Base-by-base conservation (phyloP, 2,329 filamentous ascomycete genomes). In the Paraphoma sp. region DNA sequence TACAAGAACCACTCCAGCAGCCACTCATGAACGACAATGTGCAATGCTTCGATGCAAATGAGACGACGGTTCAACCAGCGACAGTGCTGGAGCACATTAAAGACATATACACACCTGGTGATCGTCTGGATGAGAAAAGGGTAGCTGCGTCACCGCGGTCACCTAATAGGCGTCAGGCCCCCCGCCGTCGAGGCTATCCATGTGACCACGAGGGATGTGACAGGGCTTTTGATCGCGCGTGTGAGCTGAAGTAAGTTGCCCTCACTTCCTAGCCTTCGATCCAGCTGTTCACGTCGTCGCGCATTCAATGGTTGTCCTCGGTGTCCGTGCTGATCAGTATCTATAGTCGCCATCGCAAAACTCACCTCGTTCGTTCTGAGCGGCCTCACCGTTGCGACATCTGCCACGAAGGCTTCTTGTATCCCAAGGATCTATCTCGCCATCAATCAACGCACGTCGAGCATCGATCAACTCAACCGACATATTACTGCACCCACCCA, bases 241-340 rank as follows among this genome's bases (percentile, higher is more conserved):
- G 73, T 47, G 73, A 76, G 45, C 55, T 74, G 9, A 74, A 71
- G 74, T 76, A 67, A 71, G 70, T 69, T 16, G 5, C 23, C 23
- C 23, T 30, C 12, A 14, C 11, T 16, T 36, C 18, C 8, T 16
- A 46, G 28, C 46, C 11, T 54, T 23, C 23, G 5, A 23, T 23
- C 23, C 23, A 23, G 23, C 23, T 23, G 23, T 5, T 23, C 23
- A 23, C 23, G 23, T 23, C 23, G 23, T 23, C 23, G 23, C 23
- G 23, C 23, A 23, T 23, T 5, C 23, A 23, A 23, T 23, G 23
- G 23, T 23, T 36, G 10, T 36, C 33, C 14, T 14, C 10, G 7
- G 6, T 14, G 16, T 16, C 11, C 16, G 11, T 17, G 16, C 40
- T n/a, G 14, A 42, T 10, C 3, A 9, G 16, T 42, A 11, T n/a